These are phyloP conservation scores for Trifolium fragiferum DNA, from an alignment of 306 rosid species.

Conservation along the genomic window DNA sequence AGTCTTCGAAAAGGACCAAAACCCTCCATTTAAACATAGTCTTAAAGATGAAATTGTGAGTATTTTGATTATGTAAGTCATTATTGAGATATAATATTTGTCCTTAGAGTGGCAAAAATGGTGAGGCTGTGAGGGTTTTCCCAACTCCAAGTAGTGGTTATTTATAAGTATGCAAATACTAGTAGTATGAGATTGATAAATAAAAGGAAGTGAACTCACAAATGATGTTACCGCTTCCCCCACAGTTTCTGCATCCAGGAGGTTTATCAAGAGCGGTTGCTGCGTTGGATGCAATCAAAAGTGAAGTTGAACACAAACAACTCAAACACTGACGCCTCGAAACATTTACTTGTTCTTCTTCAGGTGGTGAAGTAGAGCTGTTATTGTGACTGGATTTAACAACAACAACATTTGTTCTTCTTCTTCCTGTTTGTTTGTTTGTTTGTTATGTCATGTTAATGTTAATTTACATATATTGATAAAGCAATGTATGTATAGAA, in stretches of 20 bases:
- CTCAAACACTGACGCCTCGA: slow-evolving; percentile 77
- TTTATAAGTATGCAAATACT: no score
- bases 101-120: no score
- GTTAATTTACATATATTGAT: no score
- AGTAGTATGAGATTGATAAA: background rate
- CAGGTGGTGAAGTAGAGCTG: background rate
- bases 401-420: background rate
- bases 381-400: background rate
- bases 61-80: no score
- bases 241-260: slow-evolving; percentile 80
- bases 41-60: no score
- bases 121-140: no score
- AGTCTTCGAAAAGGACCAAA: no score
- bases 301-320: slow-evolving; percentile 67
- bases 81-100: no score
- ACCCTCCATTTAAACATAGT: no score
- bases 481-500: no score
- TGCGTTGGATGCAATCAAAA: slow-evolving; percentile 46
- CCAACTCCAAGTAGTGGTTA: no score
- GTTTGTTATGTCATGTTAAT: background rate
- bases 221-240: slow-evolving; percentile 86
- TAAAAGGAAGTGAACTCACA: slow-evolving; percentile 53
- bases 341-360: slow-evolving; percentile 15
- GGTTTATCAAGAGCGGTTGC: slow-evolving; percentile 71
- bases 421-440: no score